A percentile compares a stretch with the other conserved stretches of the same genome.
Conservation (phyloP, 2,329 filamentous ascomycete species). For the Fusarium armeniacum region DNA sequence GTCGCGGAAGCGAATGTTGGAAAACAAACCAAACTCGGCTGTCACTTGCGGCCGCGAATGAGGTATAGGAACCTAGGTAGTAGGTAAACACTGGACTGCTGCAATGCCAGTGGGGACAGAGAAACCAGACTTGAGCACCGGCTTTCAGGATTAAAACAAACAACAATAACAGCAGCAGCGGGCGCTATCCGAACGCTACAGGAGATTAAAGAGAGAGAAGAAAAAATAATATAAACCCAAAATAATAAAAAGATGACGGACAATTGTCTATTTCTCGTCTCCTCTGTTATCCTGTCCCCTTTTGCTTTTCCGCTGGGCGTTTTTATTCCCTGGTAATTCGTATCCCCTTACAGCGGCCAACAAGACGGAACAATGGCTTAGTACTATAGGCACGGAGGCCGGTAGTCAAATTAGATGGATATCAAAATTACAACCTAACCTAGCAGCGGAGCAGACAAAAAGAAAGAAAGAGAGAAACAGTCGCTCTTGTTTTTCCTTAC, state of each 20-base stretch:
- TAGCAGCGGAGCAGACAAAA: slow-evolving; percentile 20
- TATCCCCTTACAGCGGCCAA: slow-evolving; percentile 35
- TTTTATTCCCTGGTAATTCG: slow-evolving; percentile 22
- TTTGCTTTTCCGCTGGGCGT: slow-evolving; percentile 17
- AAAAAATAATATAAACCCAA: slow-evolving; percentile 9
- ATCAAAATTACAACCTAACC: slow-evolving; percentile 23
- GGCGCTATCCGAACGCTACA: slow-evolving; percentile 28
- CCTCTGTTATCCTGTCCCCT: slow-evolving; percentile 31
- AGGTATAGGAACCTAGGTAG: slow-evolving; percentile 1
- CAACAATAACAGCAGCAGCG: slow-evolving; percentile 3
- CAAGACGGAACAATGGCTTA: slow-evolving; percentile 15
- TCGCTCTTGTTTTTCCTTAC: slow-evolving; percentile 18
- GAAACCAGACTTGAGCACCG: slow-evolving; percentile 34
- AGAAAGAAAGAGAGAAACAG: slow-evolving; percentile 10
- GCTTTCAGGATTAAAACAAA: slow-evolving; percentile 37
- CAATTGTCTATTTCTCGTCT: slow-evolving; percentile 7
- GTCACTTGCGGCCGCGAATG: slow-evolving; percentile 37
- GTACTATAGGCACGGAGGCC: background rate
- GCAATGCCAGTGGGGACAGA: slow-evolving; percentile 30
- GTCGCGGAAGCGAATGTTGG: slow-evolving; percentile 30
- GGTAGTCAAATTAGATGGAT: slow-evolving; percentile 20
- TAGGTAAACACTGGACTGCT: slow-evolving; percentile 5
- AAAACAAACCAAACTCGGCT: slow-evolving; percentile 37
- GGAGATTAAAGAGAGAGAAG: slow-evolving; percentile 12
- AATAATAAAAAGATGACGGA: slow-evolving; percentile 19